A percentile compares a stretch with the other conserved stretches of the same genome.
These are phyloP conservation scores for Chrysoporthe austroafricana DNA, from an alignment of 2,329 filamentous ascomycete species.

Conservation along the genomic window DNA sequence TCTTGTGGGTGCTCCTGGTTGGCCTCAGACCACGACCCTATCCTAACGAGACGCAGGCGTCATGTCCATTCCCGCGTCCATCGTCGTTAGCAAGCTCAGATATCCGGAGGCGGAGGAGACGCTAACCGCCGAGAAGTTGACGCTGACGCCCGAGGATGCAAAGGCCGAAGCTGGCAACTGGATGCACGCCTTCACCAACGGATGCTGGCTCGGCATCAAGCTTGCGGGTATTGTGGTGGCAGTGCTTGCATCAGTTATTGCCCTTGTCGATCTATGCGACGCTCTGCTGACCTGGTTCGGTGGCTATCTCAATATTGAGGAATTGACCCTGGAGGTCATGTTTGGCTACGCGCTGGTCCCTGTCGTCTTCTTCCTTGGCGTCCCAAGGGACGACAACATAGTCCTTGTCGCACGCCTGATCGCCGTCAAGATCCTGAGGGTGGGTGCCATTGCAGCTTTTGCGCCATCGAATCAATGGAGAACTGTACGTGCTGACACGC, in stretches of 20 bases:
- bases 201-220: slow-evolving; percentile 84
- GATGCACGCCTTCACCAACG: slow-evolving; percentile 83
- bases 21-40: not conserved
- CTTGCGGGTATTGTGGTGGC: slow-evolving; percentile 82
- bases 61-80: slow-evolving; percentile 91
- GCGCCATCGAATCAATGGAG: not conserved
- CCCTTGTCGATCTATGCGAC: slow-evolving; percentile 73
- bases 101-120: slow-evolving; percentile 89
- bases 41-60: slow-evolving; percentile 41
- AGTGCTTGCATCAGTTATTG: slow-evolving; percentile 82
- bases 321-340: slow-evolving; percentile 75
- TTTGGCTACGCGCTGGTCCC: slow-evolving; percentile 80
- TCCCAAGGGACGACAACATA: slow-evolving; percentile 66
- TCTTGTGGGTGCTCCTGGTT: slow-evolving; percentile 61
- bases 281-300: slow-evolving; percentile 85
- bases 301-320: slow-evolving; percentile 72
- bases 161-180: slow-evolving; percentile 78
- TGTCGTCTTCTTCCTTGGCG: slow-evolving; percentile 79
- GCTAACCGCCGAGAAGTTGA: slow-evolving; percentile 79
- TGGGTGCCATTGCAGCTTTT: not conserved
- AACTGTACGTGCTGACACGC: not conserved
- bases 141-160: slow-evolving; percentile 75
- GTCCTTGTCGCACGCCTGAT: slow-evolving; percentile 75
- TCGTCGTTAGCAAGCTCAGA: slow-evolving; percentile 87
- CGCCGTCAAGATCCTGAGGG: slow-evolving; percentile 76